Evolutionary conservation across 345 rosid genomes (phyloP), one percentile per base, ranked within the genome.

Genomic region (Lepidium aucheri): DNA sequence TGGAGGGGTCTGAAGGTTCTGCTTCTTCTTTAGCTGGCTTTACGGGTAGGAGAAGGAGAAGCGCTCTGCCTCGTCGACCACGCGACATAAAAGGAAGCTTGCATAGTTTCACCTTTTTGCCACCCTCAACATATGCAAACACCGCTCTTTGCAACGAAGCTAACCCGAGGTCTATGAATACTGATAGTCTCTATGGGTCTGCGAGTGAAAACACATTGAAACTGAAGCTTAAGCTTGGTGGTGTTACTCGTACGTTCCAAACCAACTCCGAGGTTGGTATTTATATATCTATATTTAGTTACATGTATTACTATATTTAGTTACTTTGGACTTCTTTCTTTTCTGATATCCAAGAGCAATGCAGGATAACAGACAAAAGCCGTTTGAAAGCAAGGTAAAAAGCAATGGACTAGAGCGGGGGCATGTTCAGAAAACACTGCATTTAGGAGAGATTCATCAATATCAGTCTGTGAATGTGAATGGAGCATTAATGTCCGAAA

Each of bases 171-270:
- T 32, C 53, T 59, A 77, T 47, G 55, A 60, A 42, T 15, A n/a
- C 18, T 47, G 78, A 72, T 41, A 10, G 62, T 9, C 55, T 40
- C 15, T 67, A 42, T 61, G 70, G 64, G 62, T 68, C 66, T 28
- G 80, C 62, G n/a, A 74, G 40, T 73, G 88, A 81, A 49, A 88
- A 77, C 67, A 77, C 78, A 53, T 76, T 82, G 57, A 88, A 84
- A 69, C 78, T 86, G 32, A 88, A 83, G 83, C 79, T 83, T 59
- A 88, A 81, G 77, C 79, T 86, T 55, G 84, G 86, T 62, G 85
- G 86, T 68, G 79, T 76, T 54, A 70, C 81, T 6, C 87, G 70
- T 59, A 80, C 80, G 8, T 64, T 88, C 53, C 83, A 79, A 24
- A 69, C 89, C 40, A 76, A 73, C 39, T 79, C 87, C 11, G 51